Evolutionary conservation across 1,139 yeast species (phyloP).

Genomic region (Nakaseomyces nivariensis): DNA sequence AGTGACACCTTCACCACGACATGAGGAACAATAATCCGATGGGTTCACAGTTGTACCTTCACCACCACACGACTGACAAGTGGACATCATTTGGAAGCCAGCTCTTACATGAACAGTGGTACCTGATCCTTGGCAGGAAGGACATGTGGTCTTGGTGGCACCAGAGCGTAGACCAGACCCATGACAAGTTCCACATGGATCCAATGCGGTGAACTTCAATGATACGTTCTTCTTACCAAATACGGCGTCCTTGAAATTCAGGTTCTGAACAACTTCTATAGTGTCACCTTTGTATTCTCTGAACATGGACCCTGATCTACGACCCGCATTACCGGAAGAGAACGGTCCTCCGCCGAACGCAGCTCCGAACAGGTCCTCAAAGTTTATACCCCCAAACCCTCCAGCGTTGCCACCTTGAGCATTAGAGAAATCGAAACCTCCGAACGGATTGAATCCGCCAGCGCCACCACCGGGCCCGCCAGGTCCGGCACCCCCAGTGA

Average conservation of each 20-base stretch:
- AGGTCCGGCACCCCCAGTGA: constrained; percentile 51
- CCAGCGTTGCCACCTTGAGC: constrained; percentile 31
- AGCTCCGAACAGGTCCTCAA: constrained; percentile 81
- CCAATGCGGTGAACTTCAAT: constrained; percentile 65
- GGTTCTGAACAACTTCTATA: constrained; percentile 65
- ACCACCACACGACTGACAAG: constrained; percentile 84
- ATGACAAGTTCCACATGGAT: constrained; percentile 66
- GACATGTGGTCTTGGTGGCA: constrained; percentile 68
- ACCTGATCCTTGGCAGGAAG: constrained; percentile 89
- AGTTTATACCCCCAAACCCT: constrained; percentile 43
- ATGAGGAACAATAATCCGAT: constrained; percentile 61
- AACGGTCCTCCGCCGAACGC: constrained; percentile 41
- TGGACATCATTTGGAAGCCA: constrained; percentile 94
- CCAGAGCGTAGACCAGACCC: constrained; percentile 82
- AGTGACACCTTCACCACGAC: constrained; percentile 86
- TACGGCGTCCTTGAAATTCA: constrained; percentile 79
- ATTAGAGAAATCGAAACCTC: constrained; percentile 29
- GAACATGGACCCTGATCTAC: constrained; percentile 34
- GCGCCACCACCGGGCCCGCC: constrained; percentile 35
- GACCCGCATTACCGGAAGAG: constrained; percentile 31
- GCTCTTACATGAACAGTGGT: constrained; percentile 82
- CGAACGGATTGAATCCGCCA: constrained; percentile 41
- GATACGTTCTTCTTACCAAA: constrained; percentile 59
- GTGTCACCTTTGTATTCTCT: constrained; percentile 82
- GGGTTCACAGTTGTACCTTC: constrained; percentile 69